These are phyloP conservation scores for Ananas comosus DNA, from an alignment of 176 grass and related monocot genomes.

Conservation along the genomic window DNA sequence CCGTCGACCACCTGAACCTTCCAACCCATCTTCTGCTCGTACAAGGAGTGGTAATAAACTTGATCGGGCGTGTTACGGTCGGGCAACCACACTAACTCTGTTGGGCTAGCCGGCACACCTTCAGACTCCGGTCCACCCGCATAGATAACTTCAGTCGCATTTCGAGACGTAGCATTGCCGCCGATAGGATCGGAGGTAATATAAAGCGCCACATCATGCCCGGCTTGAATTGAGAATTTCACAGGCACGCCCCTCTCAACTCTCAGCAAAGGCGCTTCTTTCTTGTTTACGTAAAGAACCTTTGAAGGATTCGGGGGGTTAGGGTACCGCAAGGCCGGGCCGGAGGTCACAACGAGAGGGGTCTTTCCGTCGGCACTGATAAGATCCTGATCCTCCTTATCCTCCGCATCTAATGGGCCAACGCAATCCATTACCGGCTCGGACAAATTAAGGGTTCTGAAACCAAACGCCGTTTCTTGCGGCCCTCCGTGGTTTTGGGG, in stretches of 20 bases:
- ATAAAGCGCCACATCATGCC: slow-evolving; percentile 81
- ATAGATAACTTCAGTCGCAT: slow-evolving; percentile 62
- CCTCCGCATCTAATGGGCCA: slow-evolving; percentile 72
- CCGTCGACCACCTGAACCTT: slow-evolving; percentile 74
- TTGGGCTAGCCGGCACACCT: slow-evolving; percentile 68
- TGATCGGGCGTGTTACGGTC: slow-evolving; percentile 83
- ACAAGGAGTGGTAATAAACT: slow-evolving; percentile 79
- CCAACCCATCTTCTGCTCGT: slow-evolving; percentile 88
- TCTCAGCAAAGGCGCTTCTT: slow-evolving; percentile 87
- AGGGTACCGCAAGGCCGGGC: slow-evolving; percentile 61
- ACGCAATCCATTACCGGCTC: slow-evolving; percentile 27
- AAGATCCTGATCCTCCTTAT: slow-evolving; percentile 84
- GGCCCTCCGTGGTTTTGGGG: slow-evolving; percentile 56
- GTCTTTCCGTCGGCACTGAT: slow-evolving; percentile 74
- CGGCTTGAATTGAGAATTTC: slow-evolving; percentile 81
- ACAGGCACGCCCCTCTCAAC: slow-evolving; percentile 94
- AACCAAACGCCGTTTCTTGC: slow-evolving; percentile 38
- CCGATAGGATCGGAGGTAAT: slow-evolving; percentile 73
- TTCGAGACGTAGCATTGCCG: slow-evolving; percentile 72
- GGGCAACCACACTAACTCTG: slow-evolving; percentile 59
- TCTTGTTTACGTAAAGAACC: slow-evolving; percentile 96
- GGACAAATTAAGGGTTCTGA: slow-evolving; percentile 50
- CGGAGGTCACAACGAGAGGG: slow-evolving; percentile 49
- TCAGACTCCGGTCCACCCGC: slow-evolving; percentile 38
- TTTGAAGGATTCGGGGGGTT: slow-evolving; percentile 72